Evolutionary conservation across 306 rosid species (phyloP).

Genomic region (Glycine tomentella): DNA sequence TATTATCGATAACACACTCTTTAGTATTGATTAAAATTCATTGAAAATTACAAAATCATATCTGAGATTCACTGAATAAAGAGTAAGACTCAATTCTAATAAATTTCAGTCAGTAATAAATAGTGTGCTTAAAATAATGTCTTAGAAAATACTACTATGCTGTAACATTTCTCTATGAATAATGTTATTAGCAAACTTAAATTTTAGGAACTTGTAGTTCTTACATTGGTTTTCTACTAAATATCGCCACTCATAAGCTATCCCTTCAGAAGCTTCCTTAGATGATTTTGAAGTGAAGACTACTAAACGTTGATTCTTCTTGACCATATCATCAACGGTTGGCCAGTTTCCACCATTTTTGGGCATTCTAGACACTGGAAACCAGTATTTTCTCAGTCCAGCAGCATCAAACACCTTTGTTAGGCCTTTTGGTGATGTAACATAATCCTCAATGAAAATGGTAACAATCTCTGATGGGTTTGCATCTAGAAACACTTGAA

Average conservation of each 20-base stretch:
- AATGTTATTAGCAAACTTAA: background rate
- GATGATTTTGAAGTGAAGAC: conserved; percentile 85
- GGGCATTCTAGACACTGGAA: conserved; percentile 91
- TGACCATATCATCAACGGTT: conserved; percentile 72
- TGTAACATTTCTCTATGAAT: background rate
- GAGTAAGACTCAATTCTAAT: too few relatives aligned
- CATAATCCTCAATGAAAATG: conserved; percentile 89
- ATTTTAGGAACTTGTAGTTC: conserved; percentile 20
- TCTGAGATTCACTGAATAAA: too few relatives aligned
- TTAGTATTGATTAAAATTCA: background rate
- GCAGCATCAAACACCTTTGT: conserved; percentile 91
- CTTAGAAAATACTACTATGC: background rate
- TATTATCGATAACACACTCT: background rate
- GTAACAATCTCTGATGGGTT: conserved; percentile 88
- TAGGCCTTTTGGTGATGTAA: conserved; percentile 82
- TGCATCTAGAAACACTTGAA: conserved; percentile 75
- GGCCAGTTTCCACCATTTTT: conserved; percentile 93
- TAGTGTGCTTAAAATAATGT: background rate
- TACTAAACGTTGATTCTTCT: conserved; percentile 80
- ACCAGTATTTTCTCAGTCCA: conserved; percentile 87
- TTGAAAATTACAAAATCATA: background rate
- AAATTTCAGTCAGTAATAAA: background rate
- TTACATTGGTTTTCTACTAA: conserved; percentile 94
- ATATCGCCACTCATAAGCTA: conserved; percentile 90
- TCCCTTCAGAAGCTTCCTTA: conserved; percentile 89